These are phyloP conservation scores for Actinidia arguta DNA, from an alignment of 179 eudicot species.

Conservation along the genomic window DNA sequence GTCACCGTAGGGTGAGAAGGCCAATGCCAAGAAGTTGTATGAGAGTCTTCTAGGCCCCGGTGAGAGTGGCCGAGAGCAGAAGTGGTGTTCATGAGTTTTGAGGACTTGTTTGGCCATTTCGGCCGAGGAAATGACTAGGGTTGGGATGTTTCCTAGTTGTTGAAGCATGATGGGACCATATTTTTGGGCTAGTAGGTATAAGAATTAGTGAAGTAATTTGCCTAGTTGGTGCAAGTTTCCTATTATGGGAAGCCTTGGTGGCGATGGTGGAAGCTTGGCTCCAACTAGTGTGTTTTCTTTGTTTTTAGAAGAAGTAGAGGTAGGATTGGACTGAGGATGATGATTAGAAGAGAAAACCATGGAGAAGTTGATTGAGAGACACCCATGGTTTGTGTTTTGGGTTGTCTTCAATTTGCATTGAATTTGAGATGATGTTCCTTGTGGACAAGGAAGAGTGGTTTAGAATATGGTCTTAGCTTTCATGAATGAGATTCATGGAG, in stretches of 20 bases:
- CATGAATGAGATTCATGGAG: not conserved
- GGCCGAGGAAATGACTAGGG: conserved; percentile 11
- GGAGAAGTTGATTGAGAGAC: not conserved
- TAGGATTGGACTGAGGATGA: not conserved
- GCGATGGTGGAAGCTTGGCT: conserved; percentile 15
- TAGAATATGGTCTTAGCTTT: not conserved
- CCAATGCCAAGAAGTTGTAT: conserved; percentile 6
- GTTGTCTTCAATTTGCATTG: conserved; percentile 9
- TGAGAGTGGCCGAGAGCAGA: not conserved
- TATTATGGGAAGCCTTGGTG: conserved; percentile 15
- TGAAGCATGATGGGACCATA: conserved; percentile 10
- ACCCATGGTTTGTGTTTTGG: not conserved
- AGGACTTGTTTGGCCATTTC: conserved; percentile 10
- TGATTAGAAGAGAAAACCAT: not conserved
- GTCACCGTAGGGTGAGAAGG: conserved; percentile 6
- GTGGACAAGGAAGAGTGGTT: not conserved
- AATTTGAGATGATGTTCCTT: not conserved
- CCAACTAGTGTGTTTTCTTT: not conserved
- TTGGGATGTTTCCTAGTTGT: conserved; percentile 9
- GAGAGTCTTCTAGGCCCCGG: not conserved
- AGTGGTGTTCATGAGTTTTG: conserved; percentile 13
- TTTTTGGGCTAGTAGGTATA: conserved; percentile 4
- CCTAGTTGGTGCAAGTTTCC: conserved; percentile 24
- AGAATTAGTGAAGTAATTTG: conserved; percentile 10
- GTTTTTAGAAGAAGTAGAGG: not conserved